Conservation (phyloP, 129 eudicot genomes). For the Dittrichia graveolens region DNA sequence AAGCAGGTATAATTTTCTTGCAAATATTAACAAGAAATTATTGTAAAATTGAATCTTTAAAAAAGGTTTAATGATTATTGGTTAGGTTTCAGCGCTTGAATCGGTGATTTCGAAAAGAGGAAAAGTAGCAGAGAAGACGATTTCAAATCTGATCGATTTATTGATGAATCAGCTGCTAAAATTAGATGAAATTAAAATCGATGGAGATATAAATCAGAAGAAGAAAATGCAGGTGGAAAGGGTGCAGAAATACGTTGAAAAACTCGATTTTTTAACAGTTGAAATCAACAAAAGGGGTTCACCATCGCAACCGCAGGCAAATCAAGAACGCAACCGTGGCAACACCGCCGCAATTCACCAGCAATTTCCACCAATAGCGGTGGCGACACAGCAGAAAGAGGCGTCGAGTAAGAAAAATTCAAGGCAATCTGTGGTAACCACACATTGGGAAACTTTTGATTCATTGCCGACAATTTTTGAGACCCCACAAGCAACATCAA, state of each 20-base stretch:
- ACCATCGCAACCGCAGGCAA: constrained; percentile 21
- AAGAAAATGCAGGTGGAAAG: constrained; percentile 88
- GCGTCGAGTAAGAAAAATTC: constrained; percentile 55
- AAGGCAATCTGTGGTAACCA: constrained; percentile 73
- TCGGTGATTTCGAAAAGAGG: constrained; percentile 72
- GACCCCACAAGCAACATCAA: constrained; percentile 40
- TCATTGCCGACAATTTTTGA: constrained; percentile 47
- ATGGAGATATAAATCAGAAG: constrained; percentile 71
- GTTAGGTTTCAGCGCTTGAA: constrained; percentile 74
- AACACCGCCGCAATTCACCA: constrained; percentile 9
- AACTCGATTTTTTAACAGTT: constrained; percentile 72
- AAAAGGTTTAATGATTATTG: no score
- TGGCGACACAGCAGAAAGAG: constrained; percentile 30
- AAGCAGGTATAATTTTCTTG: constrained; percentile 50
- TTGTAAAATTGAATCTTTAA: no score
- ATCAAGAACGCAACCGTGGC: constrained; percentile 20
- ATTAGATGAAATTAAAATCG: constrained; percentile 65
- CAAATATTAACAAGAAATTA: neutral
- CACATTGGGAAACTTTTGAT: constrained; percentile 98
- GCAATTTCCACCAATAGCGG: constrained; percentile 27
- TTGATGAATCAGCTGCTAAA: constrained; percentile 85
- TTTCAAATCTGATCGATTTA: constrained; percentile 51
- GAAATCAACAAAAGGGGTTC: constrained; percentile 37
- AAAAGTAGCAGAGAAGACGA: constrained; percentile 63
- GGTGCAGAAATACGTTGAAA: constrained; percentile 85